Conservation (phyloP, 306 rosid species). For the Datisca glomerata region DNA sequence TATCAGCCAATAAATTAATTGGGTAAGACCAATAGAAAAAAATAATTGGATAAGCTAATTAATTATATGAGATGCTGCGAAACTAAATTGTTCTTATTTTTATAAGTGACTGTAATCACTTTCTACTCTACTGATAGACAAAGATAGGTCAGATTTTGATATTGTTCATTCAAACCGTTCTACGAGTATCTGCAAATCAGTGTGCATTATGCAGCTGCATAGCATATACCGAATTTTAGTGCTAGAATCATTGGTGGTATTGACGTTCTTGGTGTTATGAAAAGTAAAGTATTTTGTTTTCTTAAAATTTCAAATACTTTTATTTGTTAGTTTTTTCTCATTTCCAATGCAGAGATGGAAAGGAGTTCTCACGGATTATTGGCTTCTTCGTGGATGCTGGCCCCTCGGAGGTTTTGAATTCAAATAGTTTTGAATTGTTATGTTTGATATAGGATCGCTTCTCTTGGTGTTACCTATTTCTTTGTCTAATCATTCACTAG, state of each 20-base stretch:
- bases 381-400: constrained; percentile 53
- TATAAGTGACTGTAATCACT: too few relatives aligned
- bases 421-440: constrained; percentile 6
- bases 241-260: neutral
- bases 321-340: too few relatives aligned
- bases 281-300: neutral
- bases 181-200: neutral
- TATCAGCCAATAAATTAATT: too few relatives aligned
- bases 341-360: constrained; percentile 46
- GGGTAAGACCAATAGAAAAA: too few relatives aligned
- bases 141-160: too few relatives aligned
- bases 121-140: too few relatives aligned
- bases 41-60: too few relatives aligned
- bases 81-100: too few relatives aligned
- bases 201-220: neutral
- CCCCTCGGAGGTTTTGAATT: constrained; percentile 52
- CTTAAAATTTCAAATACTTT: too few relatives aligned
- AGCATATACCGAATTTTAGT: neutral
- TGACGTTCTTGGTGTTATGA: neutral
- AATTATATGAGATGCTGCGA: too few relatives aligned
- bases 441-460: constrained; percentile 2
- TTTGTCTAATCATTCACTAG: neutral
- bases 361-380: constrained; percentile 67
- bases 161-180: neutral
- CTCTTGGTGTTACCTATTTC: neutral